Conservation (phyloP, 192 early-diverging fungal species). For the Rhizoclosmatium globosum region DNA sequence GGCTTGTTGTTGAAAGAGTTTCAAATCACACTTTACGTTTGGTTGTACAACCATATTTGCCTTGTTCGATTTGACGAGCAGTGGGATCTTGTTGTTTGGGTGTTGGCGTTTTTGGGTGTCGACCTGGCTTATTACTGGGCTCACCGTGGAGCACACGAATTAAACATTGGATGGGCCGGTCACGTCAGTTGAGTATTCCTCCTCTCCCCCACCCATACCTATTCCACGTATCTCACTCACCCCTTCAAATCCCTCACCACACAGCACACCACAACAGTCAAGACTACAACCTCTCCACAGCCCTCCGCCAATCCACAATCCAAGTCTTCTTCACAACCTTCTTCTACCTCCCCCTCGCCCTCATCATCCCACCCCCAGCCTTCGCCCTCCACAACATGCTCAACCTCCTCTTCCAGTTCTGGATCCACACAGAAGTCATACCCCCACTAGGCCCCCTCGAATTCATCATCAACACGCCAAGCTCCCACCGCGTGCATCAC, state of each 20-base stretch:
- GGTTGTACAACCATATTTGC: constrained; percentile 58
- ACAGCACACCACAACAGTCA: constrained; percentile 60
- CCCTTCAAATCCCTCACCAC: constrained; percentile 31
- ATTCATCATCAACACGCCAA: constrained; percentile 70
- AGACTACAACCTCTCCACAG: constrained; percentile 67
- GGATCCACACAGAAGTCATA: constrained; percentile 62
- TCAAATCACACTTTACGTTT: constrained; percentile 57
- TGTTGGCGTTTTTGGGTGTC: constrained; percentile 59
- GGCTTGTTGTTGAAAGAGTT: constrained; percentile 55
- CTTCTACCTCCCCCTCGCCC: constrained; percentile 61
- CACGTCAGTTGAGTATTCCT: constrained; percentile 45
- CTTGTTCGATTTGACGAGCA: constrained; percentile 51
- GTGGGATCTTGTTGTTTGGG: constrained; percentile 55
- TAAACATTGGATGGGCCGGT: constrained; percentile 67
- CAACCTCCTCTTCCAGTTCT: constrained; percentile 58
- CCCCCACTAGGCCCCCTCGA: constrained; percentile 62
- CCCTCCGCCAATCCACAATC: constrained; percentile 59
- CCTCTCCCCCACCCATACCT: neutral
- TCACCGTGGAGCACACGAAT: constrained; percentile 66
- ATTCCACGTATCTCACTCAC: neutral
- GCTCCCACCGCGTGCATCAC: constrained; percentile 68
- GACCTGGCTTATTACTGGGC: constrained; percentile 61
- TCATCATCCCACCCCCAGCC: constrained; percentile 61
- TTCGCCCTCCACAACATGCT: constrained; percentile 63
- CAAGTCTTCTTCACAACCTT: constrained; percentile 62